Percentiles rank a stretch among this genome's conserved stretches.
These are phyloP conservation scores for Diplodia scrobiculata DNA, from an alignment of 2,329 filamentous ascomycete genomes.

Conservation along the genomic window DNA sequence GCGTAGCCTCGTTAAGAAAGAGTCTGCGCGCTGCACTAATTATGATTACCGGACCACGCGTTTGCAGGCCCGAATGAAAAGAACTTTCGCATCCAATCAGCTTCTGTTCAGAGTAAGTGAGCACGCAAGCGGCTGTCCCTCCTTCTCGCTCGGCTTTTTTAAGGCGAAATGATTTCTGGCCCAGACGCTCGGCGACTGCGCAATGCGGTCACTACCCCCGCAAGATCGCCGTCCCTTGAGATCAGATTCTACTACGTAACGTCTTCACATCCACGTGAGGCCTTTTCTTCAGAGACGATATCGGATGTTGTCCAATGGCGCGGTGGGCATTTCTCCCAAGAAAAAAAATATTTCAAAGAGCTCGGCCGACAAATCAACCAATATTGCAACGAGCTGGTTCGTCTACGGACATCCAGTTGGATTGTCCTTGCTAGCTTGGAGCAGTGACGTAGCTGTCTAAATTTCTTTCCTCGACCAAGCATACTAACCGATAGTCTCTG, in stretches of 20 bases:
- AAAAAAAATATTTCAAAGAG: not conserved
- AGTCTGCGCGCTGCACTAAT: constrained; percentile 21
- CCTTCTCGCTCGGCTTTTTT: constrained; percentile 11
- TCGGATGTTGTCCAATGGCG: not conserved
- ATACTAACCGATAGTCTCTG: not conserved
- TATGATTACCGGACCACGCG: constrained; percentile 2
- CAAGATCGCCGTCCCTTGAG: constrained; percentile 22
- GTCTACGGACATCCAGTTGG: not conserved
- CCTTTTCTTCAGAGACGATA: constrained; percentile 3
- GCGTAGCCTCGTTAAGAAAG: not conserved
- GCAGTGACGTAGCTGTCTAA: constrained; percentile 3
- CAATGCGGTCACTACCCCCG: constrained; percentile 26
- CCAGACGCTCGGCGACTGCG: constrained; percentile 18
- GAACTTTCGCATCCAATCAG: constrained; percentile 20
- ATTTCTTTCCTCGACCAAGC: not conserved
- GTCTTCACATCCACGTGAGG: constrained; percentile 11
- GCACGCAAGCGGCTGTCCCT: constrained; percentile 24
- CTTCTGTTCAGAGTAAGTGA: constrained; percentile 12
- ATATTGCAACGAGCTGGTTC: not conserved
- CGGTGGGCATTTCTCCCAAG: no score
- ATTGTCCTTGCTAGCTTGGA: not conserved
- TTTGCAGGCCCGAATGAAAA: constrained; percentile 21
- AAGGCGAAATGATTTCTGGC: constrained; percentile 13
- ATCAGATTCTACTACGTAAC: constrained; percentile 17
- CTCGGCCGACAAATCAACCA: not conserved